Conservation (phyloP, 805 yeast species). For the Suhomyces emberorum region DNA sequence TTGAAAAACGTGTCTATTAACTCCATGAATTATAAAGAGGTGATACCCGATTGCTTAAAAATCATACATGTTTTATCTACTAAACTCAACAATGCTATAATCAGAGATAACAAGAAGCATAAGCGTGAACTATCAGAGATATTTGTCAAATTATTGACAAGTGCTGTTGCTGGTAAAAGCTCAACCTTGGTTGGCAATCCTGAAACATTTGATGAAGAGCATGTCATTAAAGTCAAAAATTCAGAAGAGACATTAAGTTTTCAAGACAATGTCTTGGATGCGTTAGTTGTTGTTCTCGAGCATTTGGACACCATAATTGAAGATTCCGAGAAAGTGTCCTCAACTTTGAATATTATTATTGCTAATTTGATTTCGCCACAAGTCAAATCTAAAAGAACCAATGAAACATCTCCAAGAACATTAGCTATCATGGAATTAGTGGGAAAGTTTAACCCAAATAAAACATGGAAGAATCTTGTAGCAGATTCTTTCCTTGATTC, state of each 20-base stretch:
- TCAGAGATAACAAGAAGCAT: slow-evolving; percentile 58
- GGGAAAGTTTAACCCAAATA: slow-evolving; percentile 32
- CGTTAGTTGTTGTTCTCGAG: slow-evolving; percentile 30
- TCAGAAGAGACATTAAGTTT: slow-evolving; percentile 13
- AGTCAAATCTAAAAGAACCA: slow-evolving; percentile 42
- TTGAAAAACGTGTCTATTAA: slow-evolving; percentile 56
- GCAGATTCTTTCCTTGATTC: slow-evolving; percentile 64
- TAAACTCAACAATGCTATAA: slow-evolving; percentile 56
- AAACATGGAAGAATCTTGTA: slow-evolving; percentile 64
- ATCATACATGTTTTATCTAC: slow-evolving; percentile 50
- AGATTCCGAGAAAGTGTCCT: slow-evolving; percentile 60
- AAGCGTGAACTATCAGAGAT: slow-evolving; percentile 53
- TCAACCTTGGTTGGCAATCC: too few relatives aligned
- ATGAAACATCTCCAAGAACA: slow-evolving; percentile 37
- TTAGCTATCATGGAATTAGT: slow-evolving; percentile 42
- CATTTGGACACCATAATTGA: slow-evolving; percentile 40
- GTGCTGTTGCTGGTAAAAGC: slow-evolving; percentile 8
- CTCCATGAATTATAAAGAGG: slow-evolving; percentile 42
- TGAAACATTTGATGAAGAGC: slow-evolving; percentile 14
- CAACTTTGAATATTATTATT: slow-evolving; percentile 50
- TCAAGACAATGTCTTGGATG: slow-evolving; percentile 44
- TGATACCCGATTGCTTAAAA: slow-evolving; percentile 53
- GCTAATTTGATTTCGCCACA: slow-evolving; percentile 53
- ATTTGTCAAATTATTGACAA: slow-evolving; percentile 29
- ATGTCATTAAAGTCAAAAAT: too few relatives aligned